Percentiles rank a stretch among this genome's conserved stretches.
Conservation (phyloP, 2,329 filamentous ascomycete genomes). For the Penicillium vulpinum region DNA sequence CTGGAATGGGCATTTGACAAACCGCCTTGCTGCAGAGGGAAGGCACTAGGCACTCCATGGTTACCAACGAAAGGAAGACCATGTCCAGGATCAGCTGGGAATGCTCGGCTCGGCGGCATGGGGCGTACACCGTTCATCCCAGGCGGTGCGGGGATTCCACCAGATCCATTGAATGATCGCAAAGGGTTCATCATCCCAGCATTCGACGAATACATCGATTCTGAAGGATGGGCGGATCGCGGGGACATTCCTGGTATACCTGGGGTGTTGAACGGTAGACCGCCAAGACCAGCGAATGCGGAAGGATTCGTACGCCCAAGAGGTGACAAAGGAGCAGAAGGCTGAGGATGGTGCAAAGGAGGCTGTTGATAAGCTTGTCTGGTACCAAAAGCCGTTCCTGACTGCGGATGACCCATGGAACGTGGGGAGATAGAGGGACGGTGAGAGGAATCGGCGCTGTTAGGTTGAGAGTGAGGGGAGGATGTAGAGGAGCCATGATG, state of each 20-base stretch:
- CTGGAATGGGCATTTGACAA: constrained; percentile 65
- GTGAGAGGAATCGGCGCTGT: constrained; percentile 57
- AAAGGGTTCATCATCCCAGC: constrained; percentile 56
- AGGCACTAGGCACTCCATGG: constrained; percentile 44
- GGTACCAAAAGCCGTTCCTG: constrained; percentile 62
- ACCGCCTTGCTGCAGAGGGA: constrained; percentile 38
- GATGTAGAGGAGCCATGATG: constrained; percentile 73
- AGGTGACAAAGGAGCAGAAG: constrained; percentile 64
- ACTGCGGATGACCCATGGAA: constrained; percentile 64
- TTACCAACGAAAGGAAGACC: constrained; percentile 44
- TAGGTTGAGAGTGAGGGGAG: constrained; percentile 59
- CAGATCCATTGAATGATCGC: constrained; percentile 53
- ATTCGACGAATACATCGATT: constrained; percentile 57
- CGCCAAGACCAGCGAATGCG: constrained; percentile 53
- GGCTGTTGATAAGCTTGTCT: constrained; percentile 59
- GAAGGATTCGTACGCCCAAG: constrained; percentile 60
- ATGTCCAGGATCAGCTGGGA: constrained; percentile 50
- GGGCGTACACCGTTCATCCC: constrained; percentile 63
- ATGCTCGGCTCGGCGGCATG: constrained; percentile 57
- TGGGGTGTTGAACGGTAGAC: constrained; percentile 55
- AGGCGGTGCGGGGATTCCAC: constrained; percentile 57
- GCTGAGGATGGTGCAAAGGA: constrained; percentile 59
- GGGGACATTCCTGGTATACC: constrained; percentile 56
- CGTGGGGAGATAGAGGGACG: constrained; percentile 61
- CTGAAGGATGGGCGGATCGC: constrained; percentile 52